phyloP scores from a whole-genome alignment of 495 filamentous ascomycete genomes.

The Aspergillus diversus region DNA sequence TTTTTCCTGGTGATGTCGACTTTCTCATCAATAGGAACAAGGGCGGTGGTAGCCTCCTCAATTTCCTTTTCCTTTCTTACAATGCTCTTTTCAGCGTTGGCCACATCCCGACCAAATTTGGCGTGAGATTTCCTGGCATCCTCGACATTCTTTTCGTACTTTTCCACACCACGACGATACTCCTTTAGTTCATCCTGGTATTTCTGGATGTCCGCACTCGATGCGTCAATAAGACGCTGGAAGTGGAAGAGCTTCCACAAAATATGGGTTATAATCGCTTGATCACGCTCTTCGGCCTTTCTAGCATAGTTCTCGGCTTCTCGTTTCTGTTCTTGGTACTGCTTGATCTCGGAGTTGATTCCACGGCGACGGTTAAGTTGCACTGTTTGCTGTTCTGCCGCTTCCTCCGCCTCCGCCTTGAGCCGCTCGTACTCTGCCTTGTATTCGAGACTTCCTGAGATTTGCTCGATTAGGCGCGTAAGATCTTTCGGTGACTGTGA shows the following conservation, averaged over 20 bases:
- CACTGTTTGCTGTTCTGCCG: conserved; percentile 82
- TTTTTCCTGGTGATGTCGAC: conserved; percentile 78
- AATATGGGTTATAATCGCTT: conserved; percentile 91
- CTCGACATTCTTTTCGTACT: conserved; percentile 80
- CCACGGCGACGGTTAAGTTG: conserved; percentile 85
- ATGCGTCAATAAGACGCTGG: conserved; percentile 89
- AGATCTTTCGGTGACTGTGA: conserved; percentile 90
- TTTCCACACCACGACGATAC: conserved; percentile 82
- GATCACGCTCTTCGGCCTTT: conserved; percentile 86
- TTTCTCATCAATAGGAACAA: conserved; percentile 92
- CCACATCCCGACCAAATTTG: conserved; percentile 75
- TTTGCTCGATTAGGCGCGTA: conserved; percentile 96
- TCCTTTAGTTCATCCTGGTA: conserved; percentile 97
- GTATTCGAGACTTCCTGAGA: conserved; percentile 93
- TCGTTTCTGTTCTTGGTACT: conserved; percentile 95
- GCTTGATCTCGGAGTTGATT: conserved; percentile 97
- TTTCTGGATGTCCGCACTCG: conserved; percentile 85
- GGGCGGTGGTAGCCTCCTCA: conserved; percentile 78
- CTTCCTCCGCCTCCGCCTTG: conserved; percentile 81
- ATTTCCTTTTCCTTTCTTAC: conserved; percentile 85
- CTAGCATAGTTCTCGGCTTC: conserved; percentile 90
- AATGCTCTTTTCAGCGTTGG: conserved; percentile 80
- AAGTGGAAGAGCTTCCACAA: conserved; percentile 98
- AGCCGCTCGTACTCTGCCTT: conserved; percentile 93
- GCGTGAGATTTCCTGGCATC: conserved; percentile 86